Evolutionary conservation across 208 protist genomes (phyloP).

Genomic region (Acanthamoeba lenticulata): DNA sequence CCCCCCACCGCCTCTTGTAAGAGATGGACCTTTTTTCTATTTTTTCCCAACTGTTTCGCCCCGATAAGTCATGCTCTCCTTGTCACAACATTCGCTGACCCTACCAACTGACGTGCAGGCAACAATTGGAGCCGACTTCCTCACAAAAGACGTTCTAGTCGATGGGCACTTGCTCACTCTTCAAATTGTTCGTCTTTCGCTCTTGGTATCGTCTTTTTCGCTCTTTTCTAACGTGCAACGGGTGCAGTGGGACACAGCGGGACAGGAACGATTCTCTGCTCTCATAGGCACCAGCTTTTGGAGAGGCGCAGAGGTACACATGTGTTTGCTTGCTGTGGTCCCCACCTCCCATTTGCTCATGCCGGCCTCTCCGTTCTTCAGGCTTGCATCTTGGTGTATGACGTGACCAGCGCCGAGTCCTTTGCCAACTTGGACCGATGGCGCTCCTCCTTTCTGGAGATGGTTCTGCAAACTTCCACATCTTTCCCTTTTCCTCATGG

Average conservation of each 20-base stretch:
- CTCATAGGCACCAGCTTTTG: constrained; percentile 78
- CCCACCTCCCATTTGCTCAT: not conserved
- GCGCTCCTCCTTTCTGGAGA: constrained; percentile 69
- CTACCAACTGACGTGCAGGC: not conserved
- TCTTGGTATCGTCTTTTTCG: constrained; percentile 31
- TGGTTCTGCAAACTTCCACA: not conserved
- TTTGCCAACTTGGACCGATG: constrained; percentile 81
- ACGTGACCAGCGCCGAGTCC: constrained; percentile 75
- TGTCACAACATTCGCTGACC: too few relatives aligned
- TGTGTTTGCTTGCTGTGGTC: too few relatives aligned
- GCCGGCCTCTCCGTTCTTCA: not conserved
- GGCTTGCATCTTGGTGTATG: constrained; percentile 80
- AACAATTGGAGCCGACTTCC: not conserved
- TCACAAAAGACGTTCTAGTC: not conserved
- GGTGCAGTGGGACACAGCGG: constrained; percentile 33
- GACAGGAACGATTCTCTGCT: constrained; percentile 82
- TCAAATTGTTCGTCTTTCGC: not conserved
- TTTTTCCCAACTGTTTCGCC: not conserved
- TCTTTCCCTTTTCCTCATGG: not conserved
- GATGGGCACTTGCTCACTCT: constrained; percentile 4
- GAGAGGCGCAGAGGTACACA: constrained; percentile 72
- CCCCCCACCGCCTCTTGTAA: not conserved
- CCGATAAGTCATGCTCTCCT: not conserved
- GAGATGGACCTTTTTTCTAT: not conserved
- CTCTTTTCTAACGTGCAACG: not conserved